Evolutionary conservation across 1,284 basidiomycete genomes (phyloP).

Genomic region (Fomitopsis palustris): DNA sequence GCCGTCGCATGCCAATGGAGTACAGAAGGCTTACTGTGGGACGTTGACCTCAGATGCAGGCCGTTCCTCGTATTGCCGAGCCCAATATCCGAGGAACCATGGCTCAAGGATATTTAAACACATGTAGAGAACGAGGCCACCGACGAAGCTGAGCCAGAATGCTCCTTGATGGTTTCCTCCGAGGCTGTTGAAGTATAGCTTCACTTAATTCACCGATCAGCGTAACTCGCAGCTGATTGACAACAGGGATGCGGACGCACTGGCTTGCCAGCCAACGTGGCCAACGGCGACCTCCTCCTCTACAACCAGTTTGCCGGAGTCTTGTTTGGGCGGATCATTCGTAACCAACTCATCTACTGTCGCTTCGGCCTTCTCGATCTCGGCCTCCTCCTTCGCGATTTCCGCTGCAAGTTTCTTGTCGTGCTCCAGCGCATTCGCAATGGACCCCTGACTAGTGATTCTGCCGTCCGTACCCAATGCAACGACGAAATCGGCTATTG

Average conservation of each 20-base stretch:
- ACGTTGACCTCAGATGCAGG: slow-evolving; percentile 9
- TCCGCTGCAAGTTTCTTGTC: slow-evolving; percentile 36
- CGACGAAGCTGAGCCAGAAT: slow-evolving; percentile 31
- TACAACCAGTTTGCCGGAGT: slow-evolving; percentile 42
- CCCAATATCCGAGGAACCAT: slow-evolving; percentile 20
- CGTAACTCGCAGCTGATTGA: neutral
- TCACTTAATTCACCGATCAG: slow-evolving; percentile 19
- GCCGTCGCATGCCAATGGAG: neutral
- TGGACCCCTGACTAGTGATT: slow-evolving; percentile 41
- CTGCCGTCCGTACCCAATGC: slow-evolving; percentile 51
- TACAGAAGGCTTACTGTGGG: slow-evolving; percentile 18
- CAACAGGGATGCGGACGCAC: slow-evolving; percentile 2
- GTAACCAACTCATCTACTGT: slow-evolving; percentile 12
- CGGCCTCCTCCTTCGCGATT: slow-evolving; percentile 36
- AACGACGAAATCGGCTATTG: slow-evolving; percentile 62
- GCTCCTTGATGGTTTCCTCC: slow-evolving; percentile 24
- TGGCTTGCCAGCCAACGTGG: slow-evolving; percentile 40
- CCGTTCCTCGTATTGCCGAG: slow-evolving; percentile 22
- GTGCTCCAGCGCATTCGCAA: slow-evolving; percentile 44
- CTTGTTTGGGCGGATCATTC: slow-evolving; percentile 15
- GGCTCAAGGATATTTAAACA: slow-evolving; percentile 8
- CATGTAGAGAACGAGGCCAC: slow-evolving; percentile 19
- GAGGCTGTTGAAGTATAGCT: slow-evolving; percentile 27
- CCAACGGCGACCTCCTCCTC: slow-evolving; percentile 56
- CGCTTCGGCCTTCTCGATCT: slow-evolving; percentile 15